phyloP scores from a whole-genome alignment of 371 early-diverging fungal genomes.

The Actinomucor elegans region DNA sequence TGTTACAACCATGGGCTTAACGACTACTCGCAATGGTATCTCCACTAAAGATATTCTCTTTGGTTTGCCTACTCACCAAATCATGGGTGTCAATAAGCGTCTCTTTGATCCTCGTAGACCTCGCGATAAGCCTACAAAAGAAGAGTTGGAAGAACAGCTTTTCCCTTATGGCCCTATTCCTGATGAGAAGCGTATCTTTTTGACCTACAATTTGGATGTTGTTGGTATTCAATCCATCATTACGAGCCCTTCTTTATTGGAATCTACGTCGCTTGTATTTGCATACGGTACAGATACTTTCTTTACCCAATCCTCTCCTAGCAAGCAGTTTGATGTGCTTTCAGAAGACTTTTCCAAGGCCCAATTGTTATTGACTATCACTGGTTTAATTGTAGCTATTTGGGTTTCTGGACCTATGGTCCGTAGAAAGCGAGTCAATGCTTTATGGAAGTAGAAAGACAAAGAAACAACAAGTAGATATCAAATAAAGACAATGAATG shows the following conservation, averaged over 20 bases:
- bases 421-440: constrained; percentile 58
- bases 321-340: constrained; percentile 89
- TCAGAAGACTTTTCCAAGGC: constrained; percentile 88
- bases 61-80: constrained; percentile 67
- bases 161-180: constrained; percentile 75
- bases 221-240: constrained; percentile 66
- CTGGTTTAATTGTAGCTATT: constrained; percentile 72
- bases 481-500: no score
- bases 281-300: constrained; percentile 90
- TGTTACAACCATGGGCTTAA: constrained; percentile 77
- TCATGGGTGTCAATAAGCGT: constrained; percentile 77
- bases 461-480: no score
- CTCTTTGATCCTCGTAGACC: constrained; percentile 89
- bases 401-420: constrained; percentile 73
- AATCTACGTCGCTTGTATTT: constrained; percentile 91
- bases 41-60: constrained; percentile 85
- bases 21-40: constrained; percentile 83
- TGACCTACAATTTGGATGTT: constrained; percentile 74
- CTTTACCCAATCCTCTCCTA: constrained; percentile 79
- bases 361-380: constrained; percentile 78
- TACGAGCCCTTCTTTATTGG: constrained; percentile 77
- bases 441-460: constrained; percentile 67
- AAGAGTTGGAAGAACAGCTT: constrained; percentile 82
- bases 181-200: constrained; percentile 70
- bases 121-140: constrained; percentile 51